Evolutionary conservation across 1,139 yeast genomes (phyloP).

Genomic region (Scheffersomyces insectosa): DNA sequence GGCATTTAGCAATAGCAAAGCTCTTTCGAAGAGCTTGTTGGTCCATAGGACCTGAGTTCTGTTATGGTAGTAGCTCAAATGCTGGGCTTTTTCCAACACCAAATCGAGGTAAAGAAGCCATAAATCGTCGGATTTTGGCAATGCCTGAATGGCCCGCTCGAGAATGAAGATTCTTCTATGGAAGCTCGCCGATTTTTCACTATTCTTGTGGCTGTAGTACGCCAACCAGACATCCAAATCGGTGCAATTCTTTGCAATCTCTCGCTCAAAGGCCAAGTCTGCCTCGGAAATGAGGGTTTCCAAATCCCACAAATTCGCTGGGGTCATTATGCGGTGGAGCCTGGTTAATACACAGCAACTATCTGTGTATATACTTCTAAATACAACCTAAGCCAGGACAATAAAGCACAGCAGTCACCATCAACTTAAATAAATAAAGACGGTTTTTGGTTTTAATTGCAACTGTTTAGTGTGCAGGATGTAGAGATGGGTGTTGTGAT

Average conservation of each 20-base stretch:
- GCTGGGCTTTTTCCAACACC: constrained; percentile 26
- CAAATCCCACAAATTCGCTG: constrained; percentile 9
- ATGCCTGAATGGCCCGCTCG: constrained; percentile 50
- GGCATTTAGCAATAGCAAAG: constrained; percentile 43
- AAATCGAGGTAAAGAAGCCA: constrained; percentile 57
- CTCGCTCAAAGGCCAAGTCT: constrained; percentile 34
- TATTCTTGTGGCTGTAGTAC: constrained; percentile 42
- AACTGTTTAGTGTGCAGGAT: too few species aligned
- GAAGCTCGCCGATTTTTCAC: constrained; percentile 17
- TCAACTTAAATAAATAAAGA: too few species aligned
- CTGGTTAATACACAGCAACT: background rate
- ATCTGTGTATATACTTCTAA: too few species aligned
- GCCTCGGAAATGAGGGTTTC: constrained; percentile 21
- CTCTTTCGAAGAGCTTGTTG: constrained; percentile 46
- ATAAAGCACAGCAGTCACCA: too few species aligned
- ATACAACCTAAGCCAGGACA: too few species aligned
- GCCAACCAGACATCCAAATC: constrained; percentile 53
- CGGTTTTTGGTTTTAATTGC: too few species aligned
- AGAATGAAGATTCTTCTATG: constrained; percentile 43
- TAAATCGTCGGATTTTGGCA: constrained; percentile 54
- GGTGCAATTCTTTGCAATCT: constrained; percentile 44
- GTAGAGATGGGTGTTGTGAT: too few species aligned
- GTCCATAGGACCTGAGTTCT: constrained; percentile 32
- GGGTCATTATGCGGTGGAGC: constrained; percentile 1
- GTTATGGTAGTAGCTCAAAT: constrained; percentile 28